phyloP scores from a whole-genome alignment of 192 early-diverging fungal species.

The Coemansia sp. region DNA sequence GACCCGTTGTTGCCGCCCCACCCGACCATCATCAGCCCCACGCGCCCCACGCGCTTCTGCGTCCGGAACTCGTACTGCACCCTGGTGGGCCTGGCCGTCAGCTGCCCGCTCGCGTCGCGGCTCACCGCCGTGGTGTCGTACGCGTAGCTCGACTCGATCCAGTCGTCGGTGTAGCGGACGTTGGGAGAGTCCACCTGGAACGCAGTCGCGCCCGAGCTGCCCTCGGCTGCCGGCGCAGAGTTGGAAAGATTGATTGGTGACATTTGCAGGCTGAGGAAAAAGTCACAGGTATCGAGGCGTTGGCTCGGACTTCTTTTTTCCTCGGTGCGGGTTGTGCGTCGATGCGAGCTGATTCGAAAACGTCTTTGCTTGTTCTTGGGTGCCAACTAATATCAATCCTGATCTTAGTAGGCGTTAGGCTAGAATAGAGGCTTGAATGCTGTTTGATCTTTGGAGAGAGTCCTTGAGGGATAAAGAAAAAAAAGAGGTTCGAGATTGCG shows the following conservation, averaged over 20 bases:
- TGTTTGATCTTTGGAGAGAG: not conserved
- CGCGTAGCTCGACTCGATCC: constrained; percentile 81
- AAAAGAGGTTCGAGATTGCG: constrained; percentile 12
- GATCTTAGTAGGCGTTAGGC: not conserved
- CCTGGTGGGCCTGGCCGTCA: constrained; percentile 81
- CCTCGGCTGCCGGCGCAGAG: constrained; percentile 24
- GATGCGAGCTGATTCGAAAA: constrained; percentile 78
- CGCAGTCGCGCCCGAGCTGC: constrained; percentile 48
- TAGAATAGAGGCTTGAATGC: not conserved
- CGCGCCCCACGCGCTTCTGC: constrained; percentile 63
- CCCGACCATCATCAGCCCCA: constrained; percentile 96
- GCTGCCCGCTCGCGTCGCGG: constrained; percentile 63
- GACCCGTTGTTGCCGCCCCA: constrained; percentile 99
- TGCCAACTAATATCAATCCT: constrained; percentile 8
- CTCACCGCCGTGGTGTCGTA: constrained; percentile 87
- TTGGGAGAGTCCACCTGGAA: constrained; percentile 89
- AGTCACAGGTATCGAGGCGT: constrained; percentile 63
- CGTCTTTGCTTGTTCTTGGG: constrained; percentile 32
- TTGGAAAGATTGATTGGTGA: constrained; percentile 39
- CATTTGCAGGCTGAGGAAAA: constrained; percentile 15
- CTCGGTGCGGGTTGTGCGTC: constrained; percentile 79
- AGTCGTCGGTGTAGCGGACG: constrained; percentile 78
- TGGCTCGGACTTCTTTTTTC: constrained; percentile 65
- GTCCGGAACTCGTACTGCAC: constrained; percentile 89
- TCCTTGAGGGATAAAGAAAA: constrained; percentile 8